These are phyloP conservation scores for Ephemerocybe angulata DNA, from an alignment of 768 basidiomycete species.

Conservation along the genomic window DNA sequence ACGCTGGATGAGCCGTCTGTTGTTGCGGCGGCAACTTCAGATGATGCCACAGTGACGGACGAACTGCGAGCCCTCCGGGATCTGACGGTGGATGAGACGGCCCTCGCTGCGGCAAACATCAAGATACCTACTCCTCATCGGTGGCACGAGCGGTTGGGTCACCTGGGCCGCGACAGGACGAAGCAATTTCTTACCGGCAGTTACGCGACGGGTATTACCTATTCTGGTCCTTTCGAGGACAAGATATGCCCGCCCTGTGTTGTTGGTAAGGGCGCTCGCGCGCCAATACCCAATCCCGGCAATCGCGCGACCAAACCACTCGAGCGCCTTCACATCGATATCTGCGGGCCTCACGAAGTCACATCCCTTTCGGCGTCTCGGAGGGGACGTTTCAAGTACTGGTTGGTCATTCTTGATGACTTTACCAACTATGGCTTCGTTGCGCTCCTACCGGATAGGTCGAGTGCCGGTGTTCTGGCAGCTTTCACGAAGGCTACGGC, in stretches of 20 bases:
- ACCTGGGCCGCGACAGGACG: conserved; percentile 18
- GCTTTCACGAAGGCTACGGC: neutral
- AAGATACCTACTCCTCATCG: no score
- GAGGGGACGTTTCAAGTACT: neutral
- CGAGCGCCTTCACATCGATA: conserved; percentile 23
- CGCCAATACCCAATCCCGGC: neutral
- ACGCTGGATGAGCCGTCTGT: no score
- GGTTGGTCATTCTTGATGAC: conserved; percentile 17
- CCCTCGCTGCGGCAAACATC: no score
- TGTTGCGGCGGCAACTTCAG: no score
- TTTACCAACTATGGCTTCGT: conserved; percentile 16
- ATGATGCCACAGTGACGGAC: no score
- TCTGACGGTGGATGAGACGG: no score
- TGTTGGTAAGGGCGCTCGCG: conserved; percentile 21
- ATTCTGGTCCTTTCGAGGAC: conserved; percentile 1
- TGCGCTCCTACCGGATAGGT: conserved; percentile 3
- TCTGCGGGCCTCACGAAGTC: conserved; percentile 26
- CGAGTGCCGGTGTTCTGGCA: conserved; percentile 1
- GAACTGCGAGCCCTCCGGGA: no score
- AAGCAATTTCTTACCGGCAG: conserved; percentile 12
- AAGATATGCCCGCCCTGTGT: conserved; percentile 19
- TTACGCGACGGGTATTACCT: conserved; percentile 16
- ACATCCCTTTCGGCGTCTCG: conserved; percentile 1
- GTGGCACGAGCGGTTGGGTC: no score
- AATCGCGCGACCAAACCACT: conserved; percentile 10